These are phyloP conservation scores for Citrus sp. DNA, from an alignment of 345 rosid species.

Conservation along the genomic window DNA sequence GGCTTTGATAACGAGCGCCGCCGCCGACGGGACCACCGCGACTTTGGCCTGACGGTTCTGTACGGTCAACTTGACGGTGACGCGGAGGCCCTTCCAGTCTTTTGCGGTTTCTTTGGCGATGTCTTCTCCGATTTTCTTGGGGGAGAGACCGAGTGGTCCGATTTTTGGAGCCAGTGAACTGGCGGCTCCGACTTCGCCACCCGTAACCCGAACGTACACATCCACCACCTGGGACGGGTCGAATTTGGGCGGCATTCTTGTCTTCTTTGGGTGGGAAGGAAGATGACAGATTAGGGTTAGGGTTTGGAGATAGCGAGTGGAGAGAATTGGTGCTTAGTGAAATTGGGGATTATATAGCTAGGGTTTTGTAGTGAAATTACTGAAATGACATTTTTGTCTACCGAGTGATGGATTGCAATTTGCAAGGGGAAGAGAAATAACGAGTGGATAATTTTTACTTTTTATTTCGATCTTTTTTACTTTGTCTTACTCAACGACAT, in stretches of 20 bases:
- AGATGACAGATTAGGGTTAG: constrained; percentile 3
- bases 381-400: not conserved
- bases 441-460: not conserved
- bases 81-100: constrained; percentile 72
- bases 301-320: not conserved
- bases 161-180: constrained; percentile 62
- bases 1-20: constrained; percentile 59
- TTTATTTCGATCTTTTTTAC: too few species aligned
- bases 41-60: constrained; percentile 72
- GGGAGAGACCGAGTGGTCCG: constrained; percentile 65
- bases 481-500: too few species aligned
- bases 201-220: constrained; percentile 65
- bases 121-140: constrained; percentile 65
- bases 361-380: constrained; percentile 4
- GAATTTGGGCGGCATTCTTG: constrained; percentile 61
- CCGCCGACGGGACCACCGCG: constrained; percentile 60
- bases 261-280: constrained; percentile 3
- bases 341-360: constrained; percentile 6
- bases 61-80: constrained; percentile 64
- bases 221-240: constrained; percentile 64
- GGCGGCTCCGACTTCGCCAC: constrained; percentile 68
- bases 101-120: constrained; percentile 69
- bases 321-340: not conserved
- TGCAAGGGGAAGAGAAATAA: not conserved
- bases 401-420: not conserved